These are phyloP conservation scores for Arabidopsis thaliana DNA, from an alignment of 345 rosid species.

Conservation along the genomic window DNA sequence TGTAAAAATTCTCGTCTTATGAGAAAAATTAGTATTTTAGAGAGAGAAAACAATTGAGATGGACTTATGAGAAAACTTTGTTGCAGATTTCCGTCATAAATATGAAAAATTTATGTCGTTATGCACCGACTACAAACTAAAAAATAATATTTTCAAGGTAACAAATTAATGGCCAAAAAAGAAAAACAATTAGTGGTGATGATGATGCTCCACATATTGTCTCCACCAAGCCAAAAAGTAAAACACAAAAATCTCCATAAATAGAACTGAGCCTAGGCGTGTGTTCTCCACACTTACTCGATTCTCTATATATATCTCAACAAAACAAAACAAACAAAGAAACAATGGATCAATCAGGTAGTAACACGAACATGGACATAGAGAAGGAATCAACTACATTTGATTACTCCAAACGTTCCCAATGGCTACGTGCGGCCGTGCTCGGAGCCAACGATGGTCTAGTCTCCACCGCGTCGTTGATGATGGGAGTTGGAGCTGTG, in stretches of 20 bases:
- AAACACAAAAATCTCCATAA: constrained; percentile 45
- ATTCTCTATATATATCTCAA: constrained; percentile 17
- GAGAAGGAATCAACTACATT: constrained; percentile 53
- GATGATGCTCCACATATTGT: constrained; percentile 47
- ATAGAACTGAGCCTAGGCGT: constrained; percentile 58
- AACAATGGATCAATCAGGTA: constrained; percentile 42
- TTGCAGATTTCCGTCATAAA: too few relatives aligned
- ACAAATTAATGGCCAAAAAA: neutral
- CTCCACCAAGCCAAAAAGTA: constrained; percentile 48
- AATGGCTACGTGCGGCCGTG: constrained; percentile 95
- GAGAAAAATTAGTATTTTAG: too few relatives aligned
- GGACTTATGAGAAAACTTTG: too few relatives aligned
- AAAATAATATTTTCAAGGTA: neutral
- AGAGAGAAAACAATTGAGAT: too few relatives aligned
- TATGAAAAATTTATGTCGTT: too few relatives aligned
- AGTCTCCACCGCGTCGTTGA: constrained; percentile 81
- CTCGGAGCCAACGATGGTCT: constrained; percentile 94
- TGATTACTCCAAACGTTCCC: constrained; percentile 83
- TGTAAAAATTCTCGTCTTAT: too few relatives aligned
- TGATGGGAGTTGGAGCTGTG: constrained; percentile 95
- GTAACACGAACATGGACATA: constrained; percentile 44
- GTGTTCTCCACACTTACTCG: constrained; percentile 66
- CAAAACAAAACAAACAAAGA: constrained; percentile 31
- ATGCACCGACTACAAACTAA: too few relatives aligned
- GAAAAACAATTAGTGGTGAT: constrained; percentile 41